Base-by-base conservation (phyloP, 2,329 filamentous ascomycete species). In the Phialophora verrucosa region DNA sequence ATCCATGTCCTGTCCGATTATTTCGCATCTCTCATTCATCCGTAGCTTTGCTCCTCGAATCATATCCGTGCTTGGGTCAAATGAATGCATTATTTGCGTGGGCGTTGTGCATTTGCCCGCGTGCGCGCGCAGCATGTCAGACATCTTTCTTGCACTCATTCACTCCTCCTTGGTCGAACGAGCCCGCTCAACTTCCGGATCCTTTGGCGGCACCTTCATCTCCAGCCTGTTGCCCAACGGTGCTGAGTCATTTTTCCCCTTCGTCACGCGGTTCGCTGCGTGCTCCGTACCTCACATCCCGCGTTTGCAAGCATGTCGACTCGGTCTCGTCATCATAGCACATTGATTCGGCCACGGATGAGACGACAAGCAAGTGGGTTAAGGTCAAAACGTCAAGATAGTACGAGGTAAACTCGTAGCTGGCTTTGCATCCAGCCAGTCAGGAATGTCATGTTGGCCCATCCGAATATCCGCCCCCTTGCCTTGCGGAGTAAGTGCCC, bases 181-280 rank as follows among this genome's bases (percentile, higher is more conserved):
- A 7, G 38, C 38, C 38, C 57, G 57, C 57, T 59, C 42, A 59
- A 32, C 42, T 59, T 50, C 57, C 57, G 38, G 38, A 31, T 49
- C 47, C 42, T 44, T 27, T 59, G 35, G 42, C 57, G 38, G 38
- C 20, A 23, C 47, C 42, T 20, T n/a, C 57, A 31, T 29, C 57
- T 42, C 42, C 31, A 23, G 57, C 20, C 31, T 23, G 38, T 29
- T 50, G 42, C 12, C 38, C 32, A 35, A 17, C 35, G 25, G 20
- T 12, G 31, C 12, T n/a, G 42, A 50, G 38, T 59, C 57, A 50
- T 59, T 47, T 59, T 31, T 10, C 4, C 20, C 12, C 12, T 12
- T 27, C 12, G 25, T 51, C 49, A 51, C 49, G 42, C 56, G 17
- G 14, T 20, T 27, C 47, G 57, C 42, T 59, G 57, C 42, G 11